A percentile compares a stretch with the other conserved stretches of the same genome.
These are phyloP conservation scores for Naganishia randhawae DNA, from an alignment of 768 basidiomycete genomes.

Conservation along the genomic window DNA sequence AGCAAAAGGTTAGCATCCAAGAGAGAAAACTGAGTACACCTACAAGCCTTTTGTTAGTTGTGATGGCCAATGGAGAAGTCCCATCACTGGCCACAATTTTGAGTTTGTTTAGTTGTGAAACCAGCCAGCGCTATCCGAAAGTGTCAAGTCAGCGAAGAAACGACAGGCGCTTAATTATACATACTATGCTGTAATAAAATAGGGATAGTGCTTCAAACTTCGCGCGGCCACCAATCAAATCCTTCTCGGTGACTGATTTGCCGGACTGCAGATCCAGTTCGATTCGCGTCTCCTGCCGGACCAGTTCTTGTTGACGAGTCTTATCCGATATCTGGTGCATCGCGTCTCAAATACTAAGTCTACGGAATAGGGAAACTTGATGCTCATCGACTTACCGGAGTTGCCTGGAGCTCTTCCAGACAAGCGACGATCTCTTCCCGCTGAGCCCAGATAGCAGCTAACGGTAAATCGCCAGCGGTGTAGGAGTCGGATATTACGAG, in stretches of 20 bases:
- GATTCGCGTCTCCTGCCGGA: constrained; percentile 72
- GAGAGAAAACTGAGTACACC: not conserved
- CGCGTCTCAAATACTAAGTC: not conserved
- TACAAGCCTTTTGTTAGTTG: not conserved
- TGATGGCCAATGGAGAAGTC: constrained; percentile 20
- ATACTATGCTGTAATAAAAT: constrained; percentile 79
- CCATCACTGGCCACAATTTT: constrained; percentile 62
- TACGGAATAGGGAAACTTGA: not conserved
- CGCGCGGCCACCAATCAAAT: constrained; percentile 68
- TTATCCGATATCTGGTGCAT: not conserved
- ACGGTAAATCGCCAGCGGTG: constrained; percentile 56
- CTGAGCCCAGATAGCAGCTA: constrained; percentile 69
- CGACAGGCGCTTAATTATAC: too few relatives aligned
- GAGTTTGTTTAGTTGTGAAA: constrained; percentile 64
- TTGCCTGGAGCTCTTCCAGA: constrained; percentile 62
- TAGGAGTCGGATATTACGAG: constrained; percentile 35
- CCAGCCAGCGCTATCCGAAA: constrained; percentile 96
- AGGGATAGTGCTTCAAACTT: constrained; percentile 71
- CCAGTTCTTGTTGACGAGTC: constrained; percentile 54
- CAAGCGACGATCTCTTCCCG: constrained; percentile 71
- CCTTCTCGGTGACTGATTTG: constrained; percentile 58
- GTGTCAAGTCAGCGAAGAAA: too few relatives aligned
- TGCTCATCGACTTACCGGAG: constrained; percentile 52
- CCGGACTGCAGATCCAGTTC: constrained; percentile 64
- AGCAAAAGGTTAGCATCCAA: not conserved